Base-by-base conservation (phyloP, 164 flowering plant species). In the Echeveria elegans region DNA sequence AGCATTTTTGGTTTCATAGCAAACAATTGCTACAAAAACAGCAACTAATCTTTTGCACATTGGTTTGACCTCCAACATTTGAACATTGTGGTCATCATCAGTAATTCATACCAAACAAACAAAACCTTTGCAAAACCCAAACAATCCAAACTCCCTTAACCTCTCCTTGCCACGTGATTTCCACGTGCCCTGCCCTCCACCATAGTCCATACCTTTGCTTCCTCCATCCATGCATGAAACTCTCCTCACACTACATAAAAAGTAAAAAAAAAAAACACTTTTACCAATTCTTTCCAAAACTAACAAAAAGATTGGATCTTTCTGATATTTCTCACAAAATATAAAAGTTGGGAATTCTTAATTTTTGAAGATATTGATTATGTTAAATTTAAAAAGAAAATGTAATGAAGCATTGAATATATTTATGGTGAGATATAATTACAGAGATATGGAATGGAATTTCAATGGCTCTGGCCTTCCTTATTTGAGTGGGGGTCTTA, bases 71-170 rank as follows among this genome's bases (percentile, higher is more conserved):
- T 43, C 47, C 47, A 16, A 43, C 47, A 36, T 36, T 36, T 26
- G 96, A 94, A 66, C 97, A 43, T 15, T n/a, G 56, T 50, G 56
- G 21, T 50, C 24, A n/a, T 21, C 56, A 50, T 14, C 89, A 68
- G 5, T 26, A 48, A 5, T 18, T 10, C 21, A 48, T 3, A 5
- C 5, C 53, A 48, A 18, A 48, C 23, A 70, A 48, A 23, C 4
- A 45, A 48, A 5, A 48, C 6, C 2, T 21, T 21, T 16, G n/a
- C 21, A 14, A 30, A 12, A 29, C 37, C 34, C 5, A 21, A 40
- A 43, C 4, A 11, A 16, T 18, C 47, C 1, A 43, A 43, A 4
- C 15, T 3, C 21, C n/a, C n/a, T n/a, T n/a, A n/a, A n/a, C n/a
- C n/a, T n/a, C n/a, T n/a, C n/a, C n/a, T 28, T 23, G 56, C 8